A percentile compares a stretch with the other conserved stretches of the same genome.
Conservation (phyloP, 768 basidiomycete species). For the Termitomyces sp. region DNA sequence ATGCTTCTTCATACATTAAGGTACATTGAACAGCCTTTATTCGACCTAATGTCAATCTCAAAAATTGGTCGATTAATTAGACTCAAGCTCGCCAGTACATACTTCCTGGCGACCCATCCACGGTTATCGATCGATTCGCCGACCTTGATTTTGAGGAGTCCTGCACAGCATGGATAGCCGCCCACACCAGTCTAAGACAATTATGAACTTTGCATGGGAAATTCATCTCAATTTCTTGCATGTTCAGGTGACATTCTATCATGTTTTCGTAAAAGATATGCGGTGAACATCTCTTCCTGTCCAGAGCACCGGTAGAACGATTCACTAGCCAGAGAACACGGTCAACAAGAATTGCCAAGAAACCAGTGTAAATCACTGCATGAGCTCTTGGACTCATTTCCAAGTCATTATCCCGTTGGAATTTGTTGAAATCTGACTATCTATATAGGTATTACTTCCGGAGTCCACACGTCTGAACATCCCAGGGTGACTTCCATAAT, state of each 20-base stretch:
- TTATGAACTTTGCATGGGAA: background rate
- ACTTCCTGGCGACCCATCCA: background rate
- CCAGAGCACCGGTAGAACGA: background rate
- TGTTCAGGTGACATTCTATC: background rate
- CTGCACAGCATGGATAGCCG: background rate
- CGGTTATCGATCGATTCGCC: background rate
- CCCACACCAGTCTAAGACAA: background rate
- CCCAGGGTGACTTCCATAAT: slow-evolving; percentile 1
- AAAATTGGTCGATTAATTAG: background rate
- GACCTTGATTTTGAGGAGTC: background rate
- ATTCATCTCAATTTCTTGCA: background rate
- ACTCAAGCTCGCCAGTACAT: background rate
- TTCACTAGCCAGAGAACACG: background rate
- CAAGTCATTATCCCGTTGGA: background rate
- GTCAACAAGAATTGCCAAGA: background rate
- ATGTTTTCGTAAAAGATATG: background rate
- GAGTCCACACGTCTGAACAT: background rate
- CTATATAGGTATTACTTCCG: background rate
- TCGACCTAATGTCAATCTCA: background rate
- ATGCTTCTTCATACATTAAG: background rate
- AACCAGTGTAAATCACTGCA: background rate
- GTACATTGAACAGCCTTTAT: background rate
- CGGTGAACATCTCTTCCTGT: background rate
- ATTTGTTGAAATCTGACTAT: background rate
- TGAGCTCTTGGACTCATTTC: background rate